Evolutionary conservation across 2,329 filamentous ascomycete genomes (phyloP).

Genomic region (Colletotrichum phormii): DNA sequence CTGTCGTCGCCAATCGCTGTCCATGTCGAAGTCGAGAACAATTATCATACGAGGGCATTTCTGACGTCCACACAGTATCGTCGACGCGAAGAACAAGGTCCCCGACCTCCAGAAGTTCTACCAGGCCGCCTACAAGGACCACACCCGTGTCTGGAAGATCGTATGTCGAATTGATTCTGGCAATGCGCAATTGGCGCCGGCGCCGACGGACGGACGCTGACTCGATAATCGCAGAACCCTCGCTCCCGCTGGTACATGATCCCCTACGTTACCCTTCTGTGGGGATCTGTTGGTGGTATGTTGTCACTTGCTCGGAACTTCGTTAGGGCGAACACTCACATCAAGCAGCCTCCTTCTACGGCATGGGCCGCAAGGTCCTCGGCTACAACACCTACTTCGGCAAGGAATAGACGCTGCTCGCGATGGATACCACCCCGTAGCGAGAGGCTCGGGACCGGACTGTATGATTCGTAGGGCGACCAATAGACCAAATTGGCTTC

Average conservation of each 20-base stretch:
- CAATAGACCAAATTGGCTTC: conserved; percentile 28
- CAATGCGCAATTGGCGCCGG: not conserved
- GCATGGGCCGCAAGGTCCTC: conserved; percentile 77
- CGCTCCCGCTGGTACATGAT: conserved; percentile 74
- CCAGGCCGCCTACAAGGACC: conserved; percentile 77
- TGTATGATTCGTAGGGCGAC: conserved; percentile 32
- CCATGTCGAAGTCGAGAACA: not conserved
- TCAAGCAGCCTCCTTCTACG: conserved; percentile 70
- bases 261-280: conserved; percentile 76
- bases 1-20: conserved; percentile 40
- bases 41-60: conserved; percentile 38
- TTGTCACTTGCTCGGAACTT: conserved; percentile 36
- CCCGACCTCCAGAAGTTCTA: conserved; percentile 80
- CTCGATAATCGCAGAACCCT: conserved; percentile 61
- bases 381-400: conserved; percentile 85
- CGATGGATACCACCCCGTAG: not conserved
- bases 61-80: conserved; percentile 57
- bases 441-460: conserved; percentile 2
- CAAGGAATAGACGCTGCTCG: conserved; percentile 56
- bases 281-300: conserved; percentile 72
- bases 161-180: conserved; percentile 63
- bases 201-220: conserved; percentile 19
- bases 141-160: conserved; percentile 81
- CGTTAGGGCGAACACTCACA: conserved; percentile 38
- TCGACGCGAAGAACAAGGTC: conserved; percentile 83